Conservation (phyloP, 2,329 filamentous ascomycete species). For the Venturia asperata region DNA sequence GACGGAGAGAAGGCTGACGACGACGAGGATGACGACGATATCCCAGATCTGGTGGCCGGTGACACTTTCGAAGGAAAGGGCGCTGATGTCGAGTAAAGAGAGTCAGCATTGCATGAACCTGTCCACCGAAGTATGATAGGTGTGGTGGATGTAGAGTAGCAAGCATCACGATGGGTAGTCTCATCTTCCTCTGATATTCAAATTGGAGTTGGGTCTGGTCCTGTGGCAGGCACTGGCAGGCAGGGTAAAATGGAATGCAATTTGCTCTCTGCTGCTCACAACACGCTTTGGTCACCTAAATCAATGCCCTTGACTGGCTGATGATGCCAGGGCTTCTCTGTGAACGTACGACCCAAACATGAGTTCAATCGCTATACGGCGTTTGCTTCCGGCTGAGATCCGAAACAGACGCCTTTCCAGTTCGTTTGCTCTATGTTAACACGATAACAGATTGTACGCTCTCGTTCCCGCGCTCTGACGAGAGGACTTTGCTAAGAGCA, state of each 20-base stretch:
- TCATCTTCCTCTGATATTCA: conserved; percentile 13
- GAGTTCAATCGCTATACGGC: too few relatives aligned
- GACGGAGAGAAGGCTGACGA: conserved; percentile 64
- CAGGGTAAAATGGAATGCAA: conserved; percentile 14
- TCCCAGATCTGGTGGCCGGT: conserved; percentile 92
- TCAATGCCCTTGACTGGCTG: too few relatives aligned
- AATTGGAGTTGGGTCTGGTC: conserved; percentile 9
- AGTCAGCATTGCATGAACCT: not conserved
- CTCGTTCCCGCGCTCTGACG: too few relatives aligned
- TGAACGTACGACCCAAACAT: too few relatives aligned
- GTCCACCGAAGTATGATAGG: not conserved
- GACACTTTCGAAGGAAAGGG: conserved; percentile 90
- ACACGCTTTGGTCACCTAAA: not conserved
- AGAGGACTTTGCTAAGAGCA: too few relatives aligned
- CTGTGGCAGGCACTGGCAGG: conserved; percentile 13
- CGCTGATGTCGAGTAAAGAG: conserved; percentile 69
- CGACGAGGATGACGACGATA: conserved; percentile 74
- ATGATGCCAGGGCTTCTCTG: too few relatives aligned
- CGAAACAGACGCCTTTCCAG: too few relatives aligned
- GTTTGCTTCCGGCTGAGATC: too few relatives aligned
- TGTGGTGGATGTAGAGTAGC: conserved; percentile 3
- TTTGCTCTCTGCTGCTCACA: conserved; percentile 9
- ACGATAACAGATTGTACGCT: too few relatives aligned
- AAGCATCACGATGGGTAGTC: conserved; percentile 4
- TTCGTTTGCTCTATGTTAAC: too few relatives aligned